Evolutionary conservation across 2,329 filamentous ascomycete species (phyloP).

Genomic region (Aspergillus pseudotamarii): DNA sequence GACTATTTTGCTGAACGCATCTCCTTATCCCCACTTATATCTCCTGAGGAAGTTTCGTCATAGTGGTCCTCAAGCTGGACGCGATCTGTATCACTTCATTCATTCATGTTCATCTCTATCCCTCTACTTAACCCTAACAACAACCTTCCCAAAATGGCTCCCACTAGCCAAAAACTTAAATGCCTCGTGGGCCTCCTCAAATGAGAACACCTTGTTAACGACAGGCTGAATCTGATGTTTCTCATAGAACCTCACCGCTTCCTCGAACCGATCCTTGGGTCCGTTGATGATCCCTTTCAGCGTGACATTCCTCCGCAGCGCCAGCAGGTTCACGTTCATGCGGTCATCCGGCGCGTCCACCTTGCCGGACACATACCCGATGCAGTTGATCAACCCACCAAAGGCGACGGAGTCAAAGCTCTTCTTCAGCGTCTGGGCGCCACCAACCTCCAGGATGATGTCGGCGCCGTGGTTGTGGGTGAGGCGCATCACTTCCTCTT

Average conservation of each 20-base stretch:
- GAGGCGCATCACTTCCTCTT: slow-evolving; percentile 46
- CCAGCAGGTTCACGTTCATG: slow-evolving; percentile 62
- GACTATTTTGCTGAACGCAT: no score
- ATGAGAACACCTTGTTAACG: slow-evolving; percentile 58
- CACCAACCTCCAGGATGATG: slow-evolving; percentile 56
- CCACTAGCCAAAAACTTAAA: slow-evolving; percentile 56
- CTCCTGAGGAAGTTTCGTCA: no score
- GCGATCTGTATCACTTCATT: no score
- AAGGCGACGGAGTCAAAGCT: slow-evolving; percentile 49
- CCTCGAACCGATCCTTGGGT: slow-evolving; percentile 56
- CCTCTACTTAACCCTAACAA: slow-evolving; percentile 46
- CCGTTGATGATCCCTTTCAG: slow-evolving; percentile 66
- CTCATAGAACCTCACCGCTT: slow-evolving; percentile 41
- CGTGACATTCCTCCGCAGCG: slow-evolving; percentile 54
- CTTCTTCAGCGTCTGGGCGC: slow-evolving; percentile 53
- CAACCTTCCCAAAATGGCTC: slow-evolving; percentile 60
- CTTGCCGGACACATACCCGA: slow-evolving; percentile 57
- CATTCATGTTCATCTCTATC: no score
- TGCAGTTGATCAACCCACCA: slow-evolving; percentile 51
- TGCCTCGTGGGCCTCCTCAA: slow-evolving; percentile 55
- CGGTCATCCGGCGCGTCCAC: slow-evolving; percentile 58
- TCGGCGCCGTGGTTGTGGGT: slow-evolving; percentile 53
- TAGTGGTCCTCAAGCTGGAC: no score
- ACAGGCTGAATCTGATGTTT: slow-evolving; percentile 41
- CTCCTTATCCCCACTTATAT: no score